phyloP scores from a whole-genome alignment of 2,329 filamentous ascomycete species.

The Neobulgaria alba region DNA sequence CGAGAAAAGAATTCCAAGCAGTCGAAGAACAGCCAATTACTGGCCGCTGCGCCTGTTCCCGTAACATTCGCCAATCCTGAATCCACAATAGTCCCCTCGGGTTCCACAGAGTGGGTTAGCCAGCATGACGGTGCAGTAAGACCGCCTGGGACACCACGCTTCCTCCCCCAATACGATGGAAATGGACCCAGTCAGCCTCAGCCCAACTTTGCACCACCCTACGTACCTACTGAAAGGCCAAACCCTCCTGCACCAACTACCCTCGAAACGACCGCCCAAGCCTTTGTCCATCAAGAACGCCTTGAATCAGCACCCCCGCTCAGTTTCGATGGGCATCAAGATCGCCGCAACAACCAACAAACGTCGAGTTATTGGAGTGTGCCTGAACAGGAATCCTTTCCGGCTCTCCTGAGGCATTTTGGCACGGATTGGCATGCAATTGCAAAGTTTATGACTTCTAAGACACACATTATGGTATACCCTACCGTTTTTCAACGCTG shows the following conservation, averaged over 20 bases:
- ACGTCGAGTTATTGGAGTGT: slow-evolving; percentile 85
- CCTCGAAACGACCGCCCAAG: slow-evolving; percentile 8
- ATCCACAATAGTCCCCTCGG: slow-evolving; percentile 17
- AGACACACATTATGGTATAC: slow-evolving; percentile 77
- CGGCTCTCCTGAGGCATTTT: slow-evolving; percentile 61
- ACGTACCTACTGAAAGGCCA: slow-evolving; percentile 17
- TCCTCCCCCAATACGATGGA: slow-evolving; percentile 21
- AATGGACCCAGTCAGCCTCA: slow-evolving; percentile 7
- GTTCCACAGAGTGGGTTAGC: slow-evolving; percentile 14
- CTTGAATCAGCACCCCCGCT: slow-evolving; percentile 21
- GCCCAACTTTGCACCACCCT: slow-evolving; percentile 15
- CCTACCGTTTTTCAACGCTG: slow-evolving; percentile 24
- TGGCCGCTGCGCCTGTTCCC: slow-evolving; percentile 22
- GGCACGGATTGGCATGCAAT: slow-evolving; percentile 73
- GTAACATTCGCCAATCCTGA: slow-evolving; percentile 5
- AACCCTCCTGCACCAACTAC: not conserved
- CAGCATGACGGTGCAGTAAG: slow-evolving; percentile 3
- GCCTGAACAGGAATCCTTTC: slow-evolving; percentile 70
- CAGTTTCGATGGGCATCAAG: slow-evolving; percentile 19
- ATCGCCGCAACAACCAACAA: slow-evolving; percentile 33
- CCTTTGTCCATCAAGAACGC: slow-evolving; percentile 22
- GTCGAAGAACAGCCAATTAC: slow-evolving; percentile 25
- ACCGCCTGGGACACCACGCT: slow-evolving; percentile 11
- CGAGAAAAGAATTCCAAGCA: slow-evolving; percentile 26
- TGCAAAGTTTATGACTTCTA: slow-evolving; percentile 71